Percentiles rank a stretch among this genome's conserved stretches.
These are phyloP conservation scores for Fusarium acutatum DNA, from an alignment of 2,329 filamentous ascomycete genomes.

Conservation along the genomic window DNA sequence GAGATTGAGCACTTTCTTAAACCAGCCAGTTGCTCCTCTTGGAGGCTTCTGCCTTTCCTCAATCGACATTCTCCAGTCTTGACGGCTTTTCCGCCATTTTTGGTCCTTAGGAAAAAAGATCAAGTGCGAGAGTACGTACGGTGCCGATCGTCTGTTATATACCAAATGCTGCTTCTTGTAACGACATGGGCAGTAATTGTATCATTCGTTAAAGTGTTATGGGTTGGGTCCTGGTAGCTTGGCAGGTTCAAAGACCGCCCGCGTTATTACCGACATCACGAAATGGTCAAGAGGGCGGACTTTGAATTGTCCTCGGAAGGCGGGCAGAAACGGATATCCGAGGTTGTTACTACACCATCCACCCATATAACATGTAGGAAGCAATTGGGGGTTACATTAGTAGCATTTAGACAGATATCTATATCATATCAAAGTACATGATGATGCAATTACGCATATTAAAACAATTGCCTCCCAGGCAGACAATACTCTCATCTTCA, in stretches of 20 bases:
- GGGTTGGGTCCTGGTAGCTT: slow-evolving; percentile 16
- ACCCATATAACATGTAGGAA: not conserved
- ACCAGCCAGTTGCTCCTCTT: slow-evolving; percentile 9
- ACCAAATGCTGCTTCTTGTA: not conserved
- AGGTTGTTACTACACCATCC: not conserved
- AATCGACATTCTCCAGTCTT: slow-evolving; percentile 22
- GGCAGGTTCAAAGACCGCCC: slow-evolving; percentile 8
- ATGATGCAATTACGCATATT: slow-evolving; percentile 28
- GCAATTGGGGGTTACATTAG: not conserved
- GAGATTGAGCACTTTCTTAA: slow-evolving; percentile 42
- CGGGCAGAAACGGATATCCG: not conserved
- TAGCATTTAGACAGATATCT: slow-evolving; percentile 6
- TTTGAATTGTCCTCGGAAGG: slow-evolving; percentile 25
- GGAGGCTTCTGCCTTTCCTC: slow-evolving; percentile 17
- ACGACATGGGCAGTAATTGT: not conserved
- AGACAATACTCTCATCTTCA: slow-evolving; percentile 9
- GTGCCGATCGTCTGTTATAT: not conserved
- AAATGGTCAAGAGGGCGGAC: slow-evolving; percentile 17
- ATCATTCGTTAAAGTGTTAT: slow-evolving; percentile 10
- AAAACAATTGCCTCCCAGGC: slow-evolving; percentile 6
- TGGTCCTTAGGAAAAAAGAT: not conserved
- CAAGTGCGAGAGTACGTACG: not conserved
- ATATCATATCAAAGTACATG: slow-evolving; percentile 18
- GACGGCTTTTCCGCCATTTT: not conserved
- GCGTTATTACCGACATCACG: slow-evolving; percentile 36